Evolutionary conservation across 139 green algal genomes (phyloP).

Genomic region (Chlamydomonas sp.): DNA sequence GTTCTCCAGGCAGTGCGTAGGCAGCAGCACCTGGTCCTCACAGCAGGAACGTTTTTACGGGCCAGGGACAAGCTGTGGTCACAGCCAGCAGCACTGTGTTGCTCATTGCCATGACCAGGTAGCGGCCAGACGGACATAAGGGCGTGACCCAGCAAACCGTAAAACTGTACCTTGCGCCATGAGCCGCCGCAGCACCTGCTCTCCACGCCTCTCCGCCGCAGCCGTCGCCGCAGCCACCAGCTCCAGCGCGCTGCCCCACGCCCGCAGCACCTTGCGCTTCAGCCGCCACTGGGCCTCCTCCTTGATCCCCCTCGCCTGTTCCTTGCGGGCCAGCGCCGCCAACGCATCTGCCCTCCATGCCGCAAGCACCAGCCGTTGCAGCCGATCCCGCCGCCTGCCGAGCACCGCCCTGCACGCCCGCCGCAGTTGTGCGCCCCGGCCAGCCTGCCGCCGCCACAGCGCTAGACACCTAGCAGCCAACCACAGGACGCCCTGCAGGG

Average conservation of each 20-base stretch:
- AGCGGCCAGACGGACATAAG: too few relatives aligned
- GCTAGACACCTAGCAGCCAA: neutral
- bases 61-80: neutral
- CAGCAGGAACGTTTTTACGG: neutral
- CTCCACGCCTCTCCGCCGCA: neutral
- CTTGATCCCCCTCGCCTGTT: neutral
- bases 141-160: too few relatives aligned
- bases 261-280: neutral
- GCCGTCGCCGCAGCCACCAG: neutral
- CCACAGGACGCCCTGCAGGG: neutral
- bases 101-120: neutral
- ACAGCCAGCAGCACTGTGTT: neutral
- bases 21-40: too few relatives aligned
- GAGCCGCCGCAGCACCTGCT: neutral
- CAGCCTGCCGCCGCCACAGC: neutral
- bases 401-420: neutral
- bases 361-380: neutral
- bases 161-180: constrained; percentile 3
- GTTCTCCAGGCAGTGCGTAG: too few relatives aligned
- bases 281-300: neutral
- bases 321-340: neutral
- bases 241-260: neutral
- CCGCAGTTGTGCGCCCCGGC: neutral
- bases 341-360: neutral
- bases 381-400: neutral